Conservation (phyloP, 1,284 basidiomycete genomes). For the Schizophyllum commune region DNA sequence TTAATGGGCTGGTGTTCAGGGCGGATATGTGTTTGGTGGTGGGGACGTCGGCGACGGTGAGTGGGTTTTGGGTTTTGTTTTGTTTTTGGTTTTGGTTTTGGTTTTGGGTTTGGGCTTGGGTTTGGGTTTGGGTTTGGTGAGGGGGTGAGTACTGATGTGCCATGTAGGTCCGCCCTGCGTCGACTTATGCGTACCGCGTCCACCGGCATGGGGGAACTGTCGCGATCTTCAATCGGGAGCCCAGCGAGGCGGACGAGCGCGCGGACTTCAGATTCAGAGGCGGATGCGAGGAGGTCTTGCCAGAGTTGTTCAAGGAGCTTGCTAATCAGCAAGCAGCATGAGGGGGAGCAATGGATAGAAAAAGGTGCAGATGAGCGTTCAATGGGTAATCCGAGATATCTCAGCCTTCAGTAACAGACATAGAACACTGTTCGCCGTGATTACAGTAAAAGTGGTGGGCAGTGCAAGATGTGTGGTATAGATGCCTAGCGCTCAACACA, state of each 20-base stretch:
- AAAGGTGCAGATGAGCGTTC: too few species aligned
- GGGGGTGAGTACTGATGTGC: not conserved
- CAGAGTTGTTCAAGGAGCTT: constrained; percentile 23
- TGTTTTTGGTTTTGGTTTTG: not conserved
- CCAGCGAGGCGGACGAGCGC: constrained; percentile 30
- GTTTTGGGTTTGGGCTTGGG: not conserved
- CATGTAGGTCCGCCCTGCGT: constrained; percentile 32
- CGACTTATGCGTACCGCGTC: constrained; percentile 27
- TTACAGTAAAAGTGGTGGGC: too few species aligned
- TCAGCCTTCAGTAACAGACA: too few species aligned
- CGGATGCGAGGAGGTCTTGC: constrained; percentile 36
- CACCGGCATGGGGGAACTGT: constrained; percentile 30
- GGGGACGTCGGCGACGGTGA: constrained; percentile 32
- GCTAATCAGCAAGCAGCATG: too few species aligned
- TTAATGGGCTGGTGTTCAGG: constrained; percentile 20
- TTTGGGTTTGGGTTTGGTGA: too few species aligned
- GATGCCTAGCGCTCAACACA: too few species aligned
- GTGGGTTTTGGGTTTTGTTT: not conserved
- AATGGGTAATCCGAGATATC: too few species aligned
- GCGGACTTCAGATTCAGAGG: constrained; percentile 44
- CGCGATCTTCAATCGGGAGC: constrained; percentile 57
- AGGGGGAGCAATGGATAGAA: too few species aligned
- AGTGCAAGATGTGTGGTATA: too few species aligned
- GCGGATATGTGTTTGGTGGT: constrained; percentile 37
- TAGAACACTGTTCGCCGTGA: too few species aligned